Percentiles rank a stretch among this genome's conserved stretches.
Conservation (phyloP, 169 alveolate genomes). For the Plasmodium knowlesi region DNA sequence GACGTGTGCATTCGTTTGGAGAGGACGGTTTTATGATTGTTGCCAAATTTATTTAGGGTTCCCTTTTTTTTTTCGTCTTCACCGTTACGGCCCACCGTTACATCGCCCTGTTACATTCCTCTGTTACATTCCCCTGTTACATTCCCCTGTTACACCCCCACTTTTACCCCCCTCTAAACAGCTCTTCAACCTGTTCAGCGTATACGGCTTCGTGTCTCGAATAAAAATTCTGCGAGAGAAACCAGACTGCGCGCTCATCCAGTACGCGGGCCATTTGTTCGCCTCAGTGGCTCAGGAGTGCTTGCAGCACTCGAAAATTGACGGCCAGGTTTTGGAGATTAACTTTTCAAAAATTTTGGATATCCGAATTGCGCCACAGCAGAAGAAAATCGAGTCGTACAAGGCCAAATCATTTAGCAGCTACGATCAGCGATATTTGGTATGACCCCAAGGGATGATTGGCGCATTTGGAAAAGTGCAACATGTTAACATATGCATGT, state of each 20-base stretch:
- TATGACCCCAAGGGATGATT: background rate
- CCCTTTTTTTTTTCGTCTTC: background rate
- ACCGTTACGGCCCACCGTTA: background rate
- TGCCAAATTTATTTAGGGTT: background rate
- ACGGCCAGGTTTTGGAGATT: conserved; percentile 74
- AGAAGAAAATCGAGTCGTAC: conserved; percentile 28
- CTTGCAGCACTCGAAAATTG: conserved; percentile 67
- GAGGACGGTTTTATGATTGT: background rate
- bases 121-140: background rate
- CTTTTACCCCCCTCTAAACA: conserved; percentile 21
- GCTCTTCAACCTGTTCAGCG: conserved; percentile 81
- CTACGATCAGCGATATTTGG: conserved; percentile 65
- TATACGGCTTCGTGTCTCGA: conserved; percentile 80
- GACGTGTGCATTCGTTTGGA: background rate
- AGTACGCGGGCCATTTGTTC: conserved; percentile 77
- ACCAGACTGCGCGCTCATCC: conserved; percentile 83
- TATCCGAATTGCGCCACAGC: conserved; percentile 70
- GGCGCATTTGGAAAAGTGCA: background rate
- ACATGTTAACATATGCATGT: background rate
- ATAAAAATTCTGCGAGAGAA: conserved; percentile 81
- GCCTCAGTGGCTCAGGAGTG: conserved; percentile 80
- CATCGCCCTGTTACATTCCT: background rate
- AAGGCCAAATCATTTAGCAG: conserved; percentile 53
- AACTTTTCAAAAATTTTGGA: conserved; percentile 79
- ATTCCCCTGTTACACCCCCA: background rate